Conservation (phyloP, 1,139 yeast genomes). For the Kodamaea ohmeri region DNA sequence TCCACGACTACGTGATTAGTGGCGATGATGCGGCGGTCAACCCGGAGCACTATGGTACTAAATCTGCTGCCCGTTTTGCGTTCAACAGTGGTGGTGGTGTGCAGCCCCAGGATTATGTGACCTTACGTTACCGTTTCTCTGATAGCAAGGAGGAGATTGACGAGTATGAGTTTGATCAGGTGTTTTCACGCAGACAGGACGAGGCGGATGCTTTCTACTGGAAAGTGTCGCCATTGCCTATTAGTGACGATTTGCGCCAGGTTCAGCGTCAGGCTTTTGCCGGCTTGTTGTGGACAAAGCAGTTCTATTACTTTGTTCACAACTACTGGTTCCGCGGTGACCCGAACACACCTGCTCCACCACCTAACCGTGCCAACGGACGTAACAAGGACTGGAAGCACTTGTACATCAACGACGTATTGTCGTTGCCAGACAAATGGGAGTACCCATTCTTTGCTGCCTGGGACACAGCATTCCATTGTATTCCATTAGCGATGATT, state of each 20-base stretch:
- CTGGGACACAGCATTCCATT: slow-evolving; percentile 97
- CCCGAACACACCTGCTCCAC: slow-evolving; percentile 74
- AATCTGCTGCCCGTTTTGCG: slow-evolving; percentile 77
- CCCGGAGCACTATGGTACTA: slow-evolving; percentile 68
- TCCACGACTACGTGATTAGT: slow-evolving; percentile 78
- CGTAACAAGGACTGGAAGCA: slow-evolving; percentile 89
- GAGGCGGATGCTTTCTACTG: slow-evolving; percentile 96
- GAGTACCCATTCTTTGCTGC: slow-evolving; percentile 97
- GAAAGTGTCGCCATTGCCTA: slow-evolving; percentile 84
- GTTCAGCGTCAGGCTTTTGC: slow-evolving; percentile 95
- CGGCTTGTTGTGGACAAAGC: slow-evolving; percentile 93
- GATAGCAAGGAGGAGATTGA: slow-evolving; percentile 53
- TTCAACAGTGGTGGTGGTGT: slow-evolving; percentile 76
- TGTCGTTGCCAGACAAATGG: slow-evolving; percentile 95
- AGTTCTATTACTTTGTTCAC: slow-evolving; percentile 85
- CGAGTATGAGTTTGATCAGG: slow-evolving; percentile 72
- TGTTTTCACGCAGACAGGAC: slow-evolving; percentile 72
- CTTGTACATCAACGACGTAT: slow-evolving; percentile 81
- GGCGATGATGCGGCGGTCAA: slow-evolving; percentile 61
- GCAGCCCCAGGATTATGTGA: slow-evolving; percentile 87
- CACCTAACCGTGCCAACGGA: slow-evolving; percentile 75
- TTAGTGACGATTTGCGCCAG: slow-evolving; percentile 75
- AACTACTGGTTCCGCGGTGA: slow-evolving; percentile 90
- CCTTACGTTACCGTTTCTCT: slow-evolving; percentile 76
- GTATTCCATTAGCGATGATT: slow-evolving; percentile 90